A percentile compares a stretch with the other conserved stretches of the same genome.
These are phyloP conservation scores for Primulina huaijiensis DNA, from an alignment of 257 asterid genomes.

Conservation along the genomic window DNA sequence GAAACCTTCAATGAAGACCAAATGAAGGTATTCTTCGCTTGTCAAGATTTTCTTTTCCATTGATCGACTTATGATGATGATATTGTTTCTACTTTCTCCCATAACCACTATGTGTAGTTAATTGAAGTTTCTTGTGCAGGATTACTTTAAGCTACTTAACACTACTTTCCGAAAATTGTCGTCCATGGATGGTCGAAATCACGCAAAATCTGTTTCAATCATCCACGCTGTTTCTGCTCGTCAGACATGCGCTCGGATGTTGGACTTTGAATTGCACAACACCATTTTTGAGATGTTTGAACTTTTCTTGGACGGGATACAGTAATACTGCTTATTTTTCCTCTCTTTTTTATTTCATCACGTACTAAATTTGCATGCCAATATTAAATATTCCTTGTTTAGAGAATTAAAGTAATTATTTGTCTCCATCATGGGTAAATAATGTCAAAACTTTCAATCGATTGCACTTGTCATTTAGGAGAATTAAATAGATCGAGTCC, in stretches of 20 bases:
- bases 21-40: slow-evolving; percentile 21
- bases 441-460: too few relatives aligned
- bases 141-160: slow-evolving; percentile 17
- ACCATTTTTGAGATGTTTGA: slow-evolving; percentile 21
- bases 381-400: too few relatives aligned
- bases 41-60: neutral
- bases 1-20: slow-evolving; percentile 22
- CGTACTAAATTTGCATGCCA: too few relatives aligned
- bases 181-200: slow-evolving; percentile 20
- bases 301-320: slow-evolving; percentile 18
- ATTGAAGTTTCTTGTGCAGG: slow-evolving; percentile 17
- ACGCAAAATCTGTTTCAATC: slow-evolving; percentile 17
- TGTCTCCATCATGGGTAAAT: too few relatives aligned
- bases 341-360: neutral
- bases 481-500: too few relatives aligned
- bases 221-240: neutral
- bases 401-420: too few relatives aligned
- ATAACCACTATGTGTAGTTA: neutral
- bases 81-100: too few relatives aligned
- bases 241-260: slow-evolving; percentile 25
- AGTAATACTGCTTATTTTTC: slow-evolving; percentile 7
- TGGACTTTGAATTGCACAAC: slow-evolving; percentile 23
- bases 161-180: slow-evolving; percentile 19
- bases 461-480: too few relatives aligned
- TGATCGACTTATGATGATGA: too few relatives aligned